Conservation (phyloP, 352 stramenopile genomes). For the Peronospora belbahrii region DNA sequence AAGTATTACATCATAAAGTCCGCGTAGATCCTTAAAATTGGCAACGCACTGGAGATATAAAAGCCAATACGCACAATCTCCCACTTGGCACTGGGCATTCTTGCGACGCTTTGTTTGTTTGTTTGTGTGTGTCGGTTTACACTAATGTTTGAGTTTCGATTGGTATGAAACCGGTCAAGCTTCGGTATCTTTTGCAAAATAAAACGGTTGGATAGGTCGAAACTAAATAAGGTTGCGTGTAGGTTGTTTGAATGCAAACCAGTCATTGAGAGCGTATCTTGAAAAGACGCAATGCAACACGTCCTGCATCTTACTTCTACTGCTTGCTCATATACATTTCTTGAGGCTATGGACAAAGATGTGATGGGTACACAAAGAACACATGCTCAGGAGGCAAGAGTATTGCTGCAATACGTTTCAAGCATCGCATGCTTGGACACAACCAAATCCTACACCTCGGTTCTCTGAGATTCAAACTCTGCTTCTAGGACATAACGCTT, state of each 20-base stretch:
- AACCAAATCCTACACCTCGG: constrained; percentile 74
- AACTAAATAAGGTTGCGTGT: no score
- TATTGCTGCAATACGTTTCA: constrained; percentile 43
- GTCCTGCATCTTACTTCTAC: not conserved
- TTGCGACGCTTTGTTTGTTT: constrained; percentile 10
- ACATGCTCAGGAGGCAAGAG: constrained; percentile 32
- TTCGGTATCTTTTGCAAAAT: no score
- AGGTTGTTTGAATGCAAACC: not conserved
- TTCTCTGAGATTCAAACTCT: constrained; percentile 24
- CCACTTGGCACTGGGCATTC: constrained; percentile 58
- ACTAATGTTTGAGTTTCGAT: not conserved
- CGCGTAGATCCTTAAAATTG: no score
- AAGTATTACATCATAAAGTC: not conserved
- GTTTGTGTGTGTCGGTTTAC: constrained; percentile 8
- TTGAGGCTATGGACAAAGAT: no score
- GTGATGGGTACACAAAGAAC: constrained; percentile 5
- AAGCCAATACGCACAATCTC: constrained; percentile 63
- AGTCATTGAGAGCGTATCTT: constrained; percentile 5
- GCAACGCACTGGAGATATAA: constrained; percentile 56
- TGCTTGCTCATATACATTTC: no score
- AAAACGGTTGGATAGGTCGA: no score
- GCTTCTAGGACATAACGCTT: constrained; percentile 33
- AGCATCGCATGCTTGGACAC: constrained; percentile 51
- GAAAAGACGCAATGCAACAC: constrained; percentile 13
- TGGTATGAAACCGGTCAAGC: constrained; percentile 6